Evolutionary conservation across 169 alveolate genomes (phyloP).

Genomic region (Cryptosporidium sp.): DNA sequence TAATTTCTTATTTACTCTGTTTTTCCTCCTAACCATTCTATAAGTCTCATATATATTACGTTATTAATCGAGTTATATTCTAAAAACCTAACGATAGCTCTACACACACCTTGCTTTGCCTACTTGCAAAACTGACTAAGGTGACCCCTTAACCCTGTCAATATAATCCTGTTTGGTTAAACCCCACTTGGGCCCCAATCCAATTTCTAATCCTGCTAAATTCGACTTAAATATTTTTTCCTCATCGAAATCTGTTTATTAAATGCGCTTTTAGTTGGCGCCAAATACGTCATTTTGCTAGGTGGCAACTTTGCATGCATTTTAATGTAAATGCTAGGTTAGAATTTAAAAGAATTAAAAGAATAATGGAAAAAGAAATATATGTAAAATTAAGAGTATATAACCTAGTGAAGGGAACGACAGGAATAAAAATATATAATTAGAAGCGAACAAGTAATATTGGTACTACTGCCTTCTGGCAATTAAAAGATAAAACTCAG

Average conservation of each 20-base stretch:
- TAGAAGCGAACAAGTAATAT: background rate
- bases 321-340: background rate
- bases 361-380: background rate
- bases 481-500: conserved; percentile 37
- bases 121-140: background rate
- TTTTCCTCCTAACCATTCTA: background rate
- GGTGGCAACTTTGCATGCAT: conserved; percentile 12
- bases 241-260: background rate
- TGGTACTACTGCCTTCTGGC: conserved; percentile 5
- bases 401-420: background rate
- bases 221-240: background rate
- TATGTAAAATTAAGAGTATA: background rate
- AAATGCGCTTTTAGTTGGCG: background rate
- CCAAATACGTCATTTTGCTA: background rate
- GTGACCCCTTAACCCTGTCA: background rate
- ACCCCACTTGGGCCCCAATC: background rate
- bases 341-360: background rate
- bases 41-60: background rate
- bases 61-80: background rate
- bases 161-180: background rate
- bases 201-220: background rate
- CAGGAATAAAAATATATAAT: background rate
- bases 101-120: background rate
- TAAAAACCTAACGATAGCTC: background rate
- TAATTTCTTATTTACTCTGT: background rate